A percentile compares a stretch with the other conserved stretches of the same genome.
These are phyloP conservation scores for Coemansia reversa DNA, from an alignment of 192 early-diverging fungal genomes.

Conservation along the genomic window DNA sequence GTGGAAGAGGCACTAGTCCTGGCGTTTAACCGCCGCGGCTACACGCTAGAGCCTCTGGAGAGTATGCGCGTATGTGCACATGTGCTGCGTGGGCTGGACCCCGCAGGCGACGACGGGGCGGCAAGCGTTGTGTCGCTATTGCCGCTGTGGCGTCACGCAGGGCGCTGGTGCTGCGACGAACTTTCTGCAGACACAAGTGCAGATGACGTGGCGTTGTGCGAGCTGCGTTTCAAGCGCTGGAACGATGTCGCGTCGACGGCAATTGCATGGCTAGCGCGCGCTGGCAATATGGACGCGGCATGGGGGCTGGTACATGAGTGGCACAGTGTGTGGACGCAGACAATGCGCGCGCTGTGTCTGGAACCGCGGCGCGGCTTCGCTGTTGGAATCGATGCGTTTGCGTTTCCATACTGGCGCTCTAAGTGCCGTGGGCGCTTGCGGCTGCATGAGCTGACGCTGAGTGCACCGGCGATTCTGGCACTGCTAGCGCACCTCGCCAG, in stretches of 20 bases:
- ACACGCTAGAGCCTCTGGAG: slow-evolving; percentile 28
- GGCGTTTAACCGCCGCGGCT: slow-evolving; percentile 37
- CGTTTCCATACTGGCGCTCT: slow-evolving; percentile 38
- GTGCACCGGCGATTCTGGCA: slow-evolving; percentile 14
- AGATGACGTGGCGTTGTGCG: slow-evolving; percentile 4
- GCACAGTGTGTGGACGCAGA: slow-evolving; percentile 30
- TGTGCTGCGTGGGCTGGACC: slow-evolving; percentile 19
- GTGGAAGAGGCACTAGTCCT: slow-evolving; percentile 45
- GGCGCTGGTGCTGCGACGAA: slow-evolving; percentile 15
- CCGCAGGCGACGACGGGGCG: neutral
- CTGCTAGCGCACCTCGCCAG: slow-evolving; percentile 17
- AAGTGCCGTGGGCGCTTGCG: slow-evolving; percentile 27
- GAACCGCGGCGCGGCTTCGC: slow-evolving; percentile 23
- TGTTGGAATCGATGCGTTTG: slow-evolving; percentile 12
- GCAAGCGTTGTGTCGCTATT: slow-evolving; percentile 3
- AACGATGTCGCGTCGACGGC: slow-evolving; percentile 43
- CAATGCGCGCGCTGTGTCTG: slow-evolving; percentile 33
- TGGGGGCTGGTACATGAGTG: slow-evolving; percentile 31
- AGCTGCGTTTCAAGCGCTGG: slow-evolving; percentile 51
- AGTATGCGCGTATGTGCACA: slow-evolving; percentile 37
- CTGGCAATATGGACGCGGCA: slow-evolving; percentile 3
- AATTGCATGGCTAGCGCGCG: slow-evolving; percentile 1
- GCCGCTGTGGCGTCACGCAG: slow-evolving; percentile 23
- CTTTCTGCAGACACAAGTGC: neutral
- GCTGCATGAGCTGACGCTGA: slow-evolving; percentile 46